Evolutionary conservation across 179 eudicot species (phyloP).

Genomic region (Beta macrorhiza): DNA sequence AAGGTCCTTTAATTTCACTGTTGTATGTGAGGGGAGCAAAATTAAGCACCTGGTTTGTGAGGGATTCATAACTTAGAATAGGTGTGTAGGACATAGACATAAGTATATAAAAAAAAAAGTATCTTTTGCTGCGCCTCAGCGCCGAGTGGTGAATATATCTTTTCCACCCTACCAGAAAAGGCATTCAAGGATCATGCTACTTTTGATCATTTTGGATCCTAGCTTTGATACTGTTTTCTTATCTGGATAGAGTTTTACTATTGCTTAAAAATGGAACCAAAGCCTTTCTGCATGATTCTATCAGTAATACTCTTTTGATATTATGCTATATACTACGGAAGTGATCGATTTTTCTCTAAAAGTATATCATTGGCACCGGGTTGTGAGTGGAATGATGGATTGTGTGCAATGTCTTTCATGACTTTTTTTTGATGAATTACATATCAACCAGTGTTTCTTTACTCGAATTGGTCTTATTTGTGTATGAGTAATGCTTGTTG

Average conservation of each 20-base stretch:
- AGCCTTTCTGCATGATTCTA: not conserved
- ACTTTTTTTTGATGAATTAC: not conserved
- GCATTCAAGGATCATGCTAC: not conserved
- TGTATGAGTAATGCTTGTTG: not conserved
- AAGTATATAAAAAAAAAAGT: too few relatives aligned
- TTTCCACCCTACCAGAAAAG: not conserved
- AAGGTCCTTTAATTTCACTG: not conserved
- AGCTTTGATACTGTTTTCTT: too few relatives aligned
- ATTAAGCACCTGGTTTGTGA: not conserved
- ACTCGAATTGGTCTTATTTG: not conserved
- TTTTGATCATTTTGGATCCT: too few relatives aligned
- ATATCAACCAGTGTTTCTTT: not conserved
- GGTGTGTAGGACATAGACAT: not conserved
- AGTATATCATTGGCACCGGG: not conserved
- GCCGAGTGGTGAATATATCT: too few relatives aligned
- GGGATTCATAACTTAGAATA: not conserved
- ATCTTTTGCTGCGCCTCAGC: not conserved
- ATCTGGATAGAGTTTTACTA: not conserved
- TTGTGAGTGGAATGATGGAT: not conserved
- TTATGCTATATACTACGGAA: not conserved
- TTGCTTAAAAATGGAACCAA: not conserved
- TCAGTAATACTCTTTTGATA: not conserved
- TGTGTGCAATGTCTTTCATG: conserved; percentile 4
- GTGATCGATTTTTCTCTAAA: not conserved
- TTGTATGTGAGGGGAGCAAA: not conserved